Evolutionary conservation across 352 stramenopile genomes (phyloP), one percentile per base, ranked within the genome.

Genomic region (Achlya hypogyna): DNA sequence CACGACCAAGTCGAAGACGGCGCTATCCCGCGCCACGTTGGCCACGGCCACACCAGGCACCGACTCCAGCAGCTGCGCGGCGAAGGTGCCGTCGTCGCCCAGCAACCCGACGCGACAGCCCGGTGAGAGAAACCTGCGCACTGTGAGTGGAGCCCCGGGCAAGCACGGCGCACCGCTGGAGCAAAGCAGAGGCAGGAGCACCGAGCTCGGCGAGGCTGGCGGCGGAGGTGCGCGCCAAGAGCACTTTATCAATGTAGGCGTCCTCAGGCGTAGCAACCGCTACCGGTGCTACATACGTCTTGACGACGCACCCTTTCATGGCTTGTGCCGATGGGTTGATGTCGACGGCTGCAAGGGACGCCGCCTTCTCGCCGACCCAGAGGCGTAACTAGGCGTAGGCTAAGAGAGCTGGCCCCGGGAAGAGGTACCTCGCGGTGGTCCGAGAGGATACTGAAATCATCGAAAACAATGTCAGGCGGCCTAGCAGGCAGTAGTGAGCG

Each of bases 361-460:
- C 31, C 34, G 34, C 14, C 6, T 14, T 6, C 32, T 63, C 35
- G 29, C 32, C 29, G 20, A 25, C 1, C 54, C 54, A 63, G n/a
- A 51, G 14, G 34, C 54, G 54, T 4, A 63, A 25, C 54, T 63
- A 63, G 34, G 14, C 6, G 14, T 6, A 42, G 14, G 34, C 34
- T 6, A 6, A 42, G 6, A 14, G 14, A 16, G 34, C 6, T 16
- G 34, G 6, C 14, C 6, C 34, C 6, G 6, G 14, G 34, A 6
- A 42, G 6, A 62, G 12, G 35, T 70, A 92, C 79, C 75, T 93
- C 84, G 14, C 84, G 74, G 65, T 93, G 82, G 62, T 87, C 77
- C 2, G 84, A 91, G 1, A 91, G 74, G 40, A 93, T 86, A 51
- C 84, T 90, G 45, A 88, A 89, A 54, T 93, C 84, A 60, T 93